Conservation (phyloP, 2,329 filamentous ascomycete species). For the Pseudogymnoascus sp. region DNA sequence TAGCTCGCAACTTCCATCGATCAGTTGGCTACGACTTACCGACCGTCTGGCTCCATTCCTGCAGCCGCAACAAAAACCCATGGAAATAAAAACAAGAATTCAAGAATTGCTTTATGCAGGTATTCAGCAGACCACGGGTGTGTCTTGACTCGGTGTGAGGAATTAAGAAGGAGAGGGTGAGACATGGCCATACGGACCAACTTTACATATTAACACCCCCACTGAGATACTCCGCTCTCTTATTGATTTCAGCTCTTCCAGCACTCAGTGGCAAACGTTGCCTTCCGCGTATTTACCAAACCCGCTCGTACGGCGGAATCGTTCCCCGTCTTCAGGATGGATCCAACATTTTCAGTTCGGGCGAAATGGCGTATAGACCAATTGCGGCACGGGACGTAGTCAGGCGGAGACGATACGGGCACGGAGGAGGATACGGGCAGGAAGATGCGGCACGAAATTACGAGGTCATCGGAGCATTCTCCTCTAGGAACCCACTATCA, state of each 20-base stretch:
- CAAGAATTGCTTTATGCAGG: not conserved
- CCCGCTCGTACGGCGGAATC: not conserved
- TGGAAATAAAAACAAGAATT: too few relatives aligned
- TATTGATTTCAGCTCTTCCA: not conserved
- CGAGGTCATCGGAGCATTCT: not conserved
- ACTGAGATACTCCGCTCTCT: not conserved
- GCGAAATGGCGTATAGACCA: too few relatives aligned
- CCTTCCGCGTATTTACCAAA: not conserved
- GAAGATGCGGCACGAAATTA: not conserved
- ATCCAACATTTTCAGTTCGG: not conserved
- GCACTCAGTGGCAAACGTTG: not conserved
- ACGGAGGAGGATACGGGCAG: not conserved
- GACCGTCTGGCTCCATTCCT: not conserved
- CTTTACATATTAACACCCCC: not conserved
- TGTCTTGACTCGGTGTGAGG: not conserved
- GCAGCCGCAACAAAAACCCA: too few relatives aligned
- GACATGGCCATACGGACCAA: not conserved
- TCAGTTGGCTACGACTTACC: not conserved
- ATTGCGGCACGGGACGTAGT: not conserved
- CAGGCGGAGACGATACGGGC: not conserved
- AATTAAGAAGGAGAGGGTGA: not conserved
- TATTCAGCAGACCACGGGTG: not conserved
- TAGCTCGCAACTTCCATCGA: not conserved
- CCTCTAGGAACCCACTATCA: not conserved
- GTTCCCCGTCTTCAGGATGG: not conserved